Base-by-base conservation (phyloP, 2,329 filamentous ascomycete genomes). In the Teratosphaeria viscida region DNA sequence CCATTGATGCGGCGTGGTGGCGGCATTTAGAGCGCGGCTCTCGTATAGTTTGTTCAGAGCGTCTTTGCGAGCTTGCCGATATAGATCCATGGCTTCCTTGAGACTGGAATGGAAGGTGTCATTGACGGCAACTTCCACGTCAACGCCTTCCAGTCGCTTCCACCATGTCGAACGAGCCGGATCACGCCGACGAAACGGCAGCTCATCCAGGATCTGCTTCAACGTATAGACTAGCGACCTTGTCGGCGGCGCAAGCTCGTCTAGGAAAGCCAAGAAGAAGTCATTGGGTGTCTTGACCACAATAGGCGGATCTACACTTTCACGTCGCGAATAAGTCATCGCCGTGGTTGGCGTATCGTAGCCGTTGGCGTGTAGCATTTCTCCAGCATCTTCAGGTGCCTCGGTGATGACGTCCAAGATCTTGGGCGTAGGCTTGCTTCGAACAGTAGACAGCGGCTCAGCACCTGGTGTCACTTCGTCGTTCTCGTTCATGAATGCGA, bases 171-270 rank as follows among this genome's bases (percentile, higher is more conserved):
- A 52, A 56, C 23, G 52, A 56, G 16, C 35, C 56, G 16, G n/a
- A 34, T 43, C 5, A 85, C 54, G 60, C 47, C 57, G 59, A 34
- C 58, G 85, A 73, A 95, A 97, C 0, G 92, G 90, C 1, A 95
- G 81, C 62, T 96, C 91, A 57, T 90, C 86, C 7, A 99, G 82
- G 10, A 95, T 91, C 70, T 95, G 87, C 11, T 90, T 90, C 47
- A 99, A 75, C 0, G 94, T 97, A 67, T 88, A 94, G 2, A 90
- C 90, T n/a, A 99, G 77, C 0, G 92, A 96, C 73, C 96, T 95
- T 85, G 96, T 95, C 0, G 92, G 94, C 1, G 94, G 94, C 0
- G 94, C 94, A 26, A 99, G 79, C 65, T 94, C 85, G 23, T 82
- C 80, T 61, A 99, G 96, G 73, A 97, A 99, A 5, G 92, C 81